These are phyloP conservation scores for Verticillium isaacii DNA, from an alignment of 2,329 filamentous ascomycete species.

Conservation along the genomic window DNA sequence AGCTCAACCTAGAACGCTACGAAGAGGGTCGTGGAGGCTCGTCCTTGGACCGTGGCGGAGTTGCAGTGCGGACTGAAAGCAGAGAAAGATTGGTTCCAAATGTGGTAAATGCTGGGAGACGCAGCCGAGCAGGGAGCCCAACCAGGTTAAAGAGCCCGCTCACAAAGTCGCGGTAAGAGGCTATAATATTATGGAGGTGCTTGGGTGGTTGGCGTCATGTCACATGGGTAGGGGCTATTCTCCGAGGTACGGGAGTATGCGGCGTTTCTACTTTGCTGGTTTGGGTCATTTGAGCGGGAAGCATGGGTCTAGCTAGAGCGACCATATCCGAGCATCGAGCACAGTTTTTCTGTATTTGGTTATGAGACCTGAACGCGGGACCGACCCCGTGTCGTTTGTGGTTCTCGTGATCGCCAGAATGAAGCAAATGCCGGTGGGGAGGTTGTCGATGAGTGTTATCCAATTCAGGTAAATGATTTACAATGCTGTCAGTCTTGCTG, in stretches of 20 bases:
- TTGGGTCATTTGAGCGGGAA: neutral
- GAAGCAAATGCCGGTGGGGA: too few relatives aligned
- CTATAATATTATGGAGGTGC: slow-evolving; percentile 26
- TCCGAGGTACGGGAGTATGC: neutral
- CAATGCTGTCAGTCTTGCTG: slow-evolving; percentile 13
- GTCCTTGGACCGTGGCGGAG: slow-evolving; percentile 61
- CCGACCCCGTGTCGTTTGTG: neutral
- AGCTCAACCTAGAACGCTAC: slow-evolving; percentile 47
- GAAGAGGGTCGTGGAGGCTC: slow-evolving; percentile 36
- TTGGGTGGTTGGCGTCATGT: slow-evolving; percentile 12
- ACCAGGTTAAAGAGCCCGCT: slow-evolving; percentile 56
- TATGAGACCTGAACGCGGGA: neutral
- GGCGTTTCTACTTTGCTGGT: neutral
- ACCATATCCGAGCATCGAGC: too few relatives aligned
- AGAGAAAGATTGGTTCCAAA: slow-evolving; percentile 67
- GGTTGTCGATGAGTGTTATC: neutral
- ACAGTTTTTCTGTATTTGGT: too few relatives aligned
- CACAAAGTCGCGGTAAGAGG: slow-evolving; percentile 36
- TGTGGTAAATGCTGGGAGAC: slow-evolving; percentile 50
- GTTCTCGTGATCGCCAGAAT: neutral
- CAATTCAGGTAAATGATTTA: too few relatives aligned
- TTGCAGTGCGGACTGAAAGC: slow-evolving; percentile 81
- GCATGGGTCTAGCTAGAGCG: too few relatives aligned
- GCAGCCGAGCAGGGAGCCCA: slow-evolving; percentile 53
- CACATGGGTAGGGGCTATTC: neutral